Percentiles rank a stretch among this genome's conserved stretches.
Conservation (phyloP, 179 eudicot genomes). For the Gypsophila paniculata region DNA sequence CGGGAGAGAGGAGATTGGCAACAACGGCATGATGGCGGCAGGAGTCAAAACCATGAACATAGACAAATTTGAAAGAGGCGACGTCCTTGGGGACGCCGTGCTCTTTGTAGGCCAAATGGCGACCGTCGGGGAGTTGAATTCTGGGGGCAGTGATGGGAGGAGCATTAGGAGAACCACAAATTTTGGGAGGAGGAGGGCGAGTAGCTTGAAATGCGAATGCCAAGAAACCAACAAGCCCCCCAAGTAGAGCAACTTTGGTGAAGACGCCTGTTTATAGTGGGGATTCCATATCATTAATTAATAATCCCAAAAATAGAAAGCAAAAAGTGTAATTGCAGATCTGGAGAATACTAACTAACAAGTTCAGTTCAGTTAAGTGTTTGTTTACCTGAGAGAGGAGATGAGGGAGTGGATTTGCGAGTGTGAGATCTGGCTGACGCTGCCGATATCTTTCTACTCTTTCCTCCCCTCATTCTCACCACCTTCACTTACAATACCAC, state of each 20-base stretch:
- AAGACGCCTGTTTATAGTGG: conserved; percentile 26
- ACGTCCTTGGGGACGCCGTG: conserved; percentile 28
- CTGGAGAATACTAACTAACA: neutral
- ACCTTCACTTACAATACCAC: neutral
- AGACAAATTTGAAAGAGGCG: conserved; percentile 29
- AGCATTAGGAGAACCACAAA: conserved; percentile 30
- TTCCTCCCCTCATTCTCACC: conserved; percentile 19
- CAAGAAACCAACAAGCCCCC: conserved; percentile 26
- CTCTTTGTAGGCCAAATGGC: conserved; percentile 36
- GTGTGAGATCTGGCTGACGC: conserved; percentile 94
- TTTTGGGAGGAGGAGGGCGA: conserved; percentile 34
- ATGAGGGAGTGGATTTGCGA: conserved; percentile 44
- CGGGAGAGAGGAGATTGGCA: conserved; percentile 26
- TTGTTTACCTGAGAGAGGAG: conserved; percentile 42
- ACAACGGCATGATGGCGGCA: conserved; percentile 31
- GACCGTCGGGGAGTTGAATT: conserved; percentile 30
- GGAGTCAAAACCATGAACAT: conserved; percentile 31
- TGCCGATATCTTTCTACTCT: conserved; percentile 57
- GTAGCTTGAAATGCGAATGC: conserved; percentile 32
- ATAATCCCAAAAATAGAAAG: too few relatives aligned
- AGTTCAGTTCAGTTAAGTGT: neutral
- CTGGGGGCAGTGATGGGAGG: conserved; percentile 35
- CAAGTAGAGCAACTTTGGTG: conserved; percentile 25
- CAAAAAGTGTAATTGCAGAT: neutral
- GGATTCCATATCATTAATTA: neutral